Percentiles rank a stretch among this genome's conserved stretches.
phyloP scores from a whole-genome alignment of 2,329 filamentous ascomycete genomes.

The Botryosphaeria agaves region DNA sequence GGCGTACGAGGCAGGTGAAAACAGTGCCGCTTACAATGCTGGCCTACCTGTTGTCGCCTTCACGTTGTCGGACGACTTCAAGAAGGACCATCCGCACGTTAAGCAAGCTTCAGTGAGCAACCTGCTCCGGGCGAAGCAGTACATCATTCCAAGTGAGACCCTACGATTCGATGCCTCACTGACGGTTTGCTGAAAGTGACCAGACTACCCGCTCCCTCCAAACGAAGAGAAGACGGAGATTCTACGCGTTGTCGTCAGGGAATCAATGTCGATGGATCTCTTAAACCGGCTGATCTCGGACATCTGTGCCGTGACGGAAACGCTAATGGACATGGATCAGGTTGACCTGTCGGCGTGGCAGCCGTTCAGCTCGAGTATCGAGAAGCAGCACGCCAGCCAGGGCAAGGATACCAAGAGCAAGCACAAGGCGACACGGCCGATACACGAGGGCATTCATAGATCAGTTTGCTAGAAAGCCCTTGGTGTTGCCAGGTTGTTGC shows the following conservation, averaged over 20 bases:
- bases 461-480: slow-evolving; percentile 31
- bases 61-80: slow-evolving; percentile 42
- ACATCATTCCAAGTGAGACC: slow-evolving; percentile 42
- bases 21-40: slow-evolving; percentile 42
- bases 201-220: slow-evolving; percentile 48
- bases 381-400: slow-evolving; percentile 23
- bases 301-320: slow-evolving; percentile 42
- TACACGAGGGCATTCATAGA: slow-evolving; percentile 29
- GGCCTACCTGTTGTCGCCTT: slow-evolving; percentile 55
- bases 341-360: slow-evolving; percentile 34
- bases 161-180: no score
- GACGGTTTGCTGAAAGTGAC: no score
- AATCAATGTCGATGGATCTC: slow-evolving; percentile 51
- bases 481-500: no score
- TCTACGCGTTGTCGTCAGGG: slow-evolving; percentile 47
- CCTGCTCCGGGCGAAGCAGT: slow-evolving; percentile 46
- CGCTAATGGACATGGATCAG: slow-evolving; percentile 33
- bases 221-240: slow-evolving; percentile 45
- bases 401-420: slow-evolving; percentile 21
- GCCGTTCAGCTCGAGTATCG: slow-evolving; percentile 18
- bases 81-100: slow-evolving; percentile 41
- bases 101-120: slow-evolving; percentile 47
- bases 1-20: slow-evolving; percentile 28
- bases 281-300: slow-evolving; percentile 45
- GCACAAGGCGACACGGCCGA: slow-evolving; percentile 27